These are phyloP conservation scores for Orbilia brochopaga DNA, from an alignment of 2,329 filamentous ascomycete genomes.

Conservation along the genomic window DNA sequence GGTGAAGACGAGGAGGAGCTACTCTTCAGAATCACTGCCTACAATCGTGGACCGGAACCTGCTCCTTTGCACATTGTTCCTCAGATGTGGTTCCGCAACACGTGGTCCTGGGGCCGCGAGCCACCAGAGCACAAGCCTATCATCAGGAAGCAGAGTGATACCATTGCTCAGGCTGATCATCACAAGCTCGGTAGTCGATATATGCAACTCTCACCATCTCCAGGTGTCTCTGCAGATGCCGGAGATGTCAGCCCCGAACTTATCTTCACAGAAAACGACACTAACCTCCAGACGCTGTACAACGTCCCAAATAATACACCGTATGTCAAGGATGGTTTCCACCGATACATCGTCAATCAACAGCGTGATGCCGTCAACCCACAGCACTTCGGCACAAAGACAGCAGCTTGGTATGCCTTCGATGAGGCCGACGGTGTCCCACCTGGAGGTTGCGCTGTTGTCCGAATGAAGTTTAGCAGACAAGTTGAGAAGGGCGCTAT, in stretches of 20 bases:
- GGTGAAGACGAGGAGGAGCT: constrained; percentile 88
- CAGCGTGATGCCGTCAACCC: constrained; percentile 85
- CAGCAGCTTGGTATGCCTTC: constrained; percentile 88
- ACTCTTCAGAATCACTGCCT: constrained; percentile 91
- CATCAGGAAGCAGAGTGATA: constrained; percentile 71
- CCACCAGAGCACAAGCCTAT: constrained; percentile 76
- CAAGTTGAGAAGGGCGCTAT: constrained; percentile 68
- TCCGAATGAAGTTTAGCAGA: constrained; percentile 85
- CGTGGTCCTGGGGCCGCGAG: constrained; percentile 92
- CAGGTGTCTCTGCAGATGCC: constrained; percentile 76
- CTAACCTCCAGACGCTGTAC: constrained; percentile 80
- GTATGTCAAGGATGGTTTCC: constrained; percentile 95
- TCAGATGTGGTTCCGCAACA: constrained; percentile 96
- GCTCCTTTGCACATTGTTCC: constrained; percentile 92
- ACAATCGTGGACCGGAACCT: constrained; percentile 89
- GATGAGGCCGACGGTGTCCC: constrained; percentile 85
- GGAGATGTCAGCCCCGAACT: constrained; percentile 84
- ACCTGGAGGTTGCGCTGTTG: constrained; percentile 91
- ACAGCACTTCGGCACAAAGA: constrained; percentile 79
- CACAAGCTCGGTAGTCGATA: constrained; percentile 80
- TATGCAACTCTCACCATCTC: constrained; percentile 85
- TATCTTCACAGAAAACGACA: constrained; percentile 95
- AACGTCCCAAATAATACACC: constrained; percentile 71
- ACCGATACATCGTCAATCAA: constrained; percentile 80
- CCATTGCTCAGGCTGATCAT: constrained; percentile 77